These are phyloP conservation scores for Hirschfeldia incana DNA, from an alignment of 345 rosid genomes.

Conservation along the genomic window DNA sequence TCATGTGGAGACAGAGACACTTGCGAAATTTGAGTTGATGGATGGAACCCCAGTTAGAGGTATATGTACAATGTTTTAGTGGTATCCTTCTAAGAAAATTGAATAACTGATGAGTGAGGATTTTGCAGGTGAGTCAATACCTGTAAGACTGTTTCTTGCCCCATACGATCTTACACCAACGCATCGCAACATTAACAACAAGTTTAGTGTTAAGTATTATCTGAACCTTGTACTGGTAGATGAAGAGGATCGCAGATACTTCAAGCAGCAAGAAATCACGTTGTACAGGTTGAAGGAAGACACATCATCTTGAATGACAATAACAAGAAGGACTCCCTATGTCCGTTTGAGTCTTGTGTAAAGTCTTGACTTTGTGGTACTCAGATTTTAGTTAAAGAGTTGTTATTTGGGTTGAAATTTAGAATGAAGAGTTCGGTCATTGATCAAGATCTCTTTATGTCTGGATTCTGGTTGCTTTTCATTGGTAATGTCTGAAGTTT, in stretches of 20 bases:
- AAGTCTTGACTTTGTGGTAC: slow-evolving; percentile 37
- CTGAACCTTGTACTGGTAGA: slow-evolving; percentile 95
- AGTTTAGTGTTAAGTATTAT: slow-evolving; percentile 94
- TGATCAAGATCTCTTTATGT: background rate
- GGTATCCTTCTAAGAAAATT: background rate
- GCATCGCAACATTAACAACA: slow-evolving; percentile 93
- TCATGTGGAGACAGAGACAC: slow-evolving; percentile 97
- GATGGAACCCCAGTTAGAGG: slow-evolving; percentile 99
- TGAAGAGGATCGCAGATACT: slow-evolving; percentile 97
- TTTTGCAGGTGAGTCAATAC: slow-evolving; percentile 91
- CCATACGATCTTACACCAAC: slow-evolving; percentile 99
- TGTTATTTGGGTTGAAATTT: background rate
- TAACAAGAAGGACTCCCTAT: slow-evolving; percentile 12
- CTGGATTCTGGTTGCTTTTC: slow-evolving; percentile 9
- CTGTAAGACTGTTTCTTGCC: slow-evolving; percentile 88
- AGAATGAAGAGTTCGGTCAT: slow-evolving; percentile 18
- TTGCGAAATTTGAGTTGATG: slow-evolving; percentile 97
- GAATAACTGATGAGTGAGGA: slow-evolving; percentile 2
- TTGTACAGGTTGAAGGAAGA: slow-evolving; percentile 80
- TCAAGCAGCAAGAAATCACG: slow-evolving; percentile 95
- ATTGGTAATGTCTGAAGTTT: slow-evolving; percentile 12
- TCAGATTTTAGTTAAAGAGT: background rate
- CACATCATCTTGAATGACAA: slow-evolving; percentile 21
- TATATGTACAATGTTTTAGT: slow-evolving; percentile 24
- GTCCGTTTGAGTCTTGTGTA: slow-evolving; percentile 17